Percentiles rank a stretch among this genome's conserved stretches.
Conservation (phyloP, 805 yeast species). For the Candida maris region DNA sequence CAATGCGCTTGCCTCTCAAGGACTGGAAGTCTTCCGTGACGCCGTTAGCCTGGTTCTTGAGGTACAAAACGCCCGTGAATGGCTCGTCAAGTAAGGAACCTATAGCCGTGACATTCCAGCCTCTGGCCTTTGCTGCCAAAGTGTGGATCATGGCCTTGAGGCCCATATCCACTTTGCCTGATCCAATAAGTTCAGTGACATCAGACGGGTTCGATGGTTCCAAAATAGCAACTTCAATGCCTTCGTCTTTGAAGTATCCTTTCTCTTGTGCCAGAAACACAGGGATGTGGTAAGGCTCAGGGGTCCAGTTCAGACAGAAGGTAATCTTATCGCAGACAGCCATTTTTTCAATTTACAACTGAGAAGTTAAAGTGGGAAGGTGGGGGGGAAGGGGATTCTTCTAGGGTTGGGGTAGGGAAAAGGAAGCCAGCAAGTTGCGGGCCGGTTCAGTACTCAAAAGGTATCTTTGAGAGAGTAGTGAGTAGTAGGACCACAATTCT, state of each 20-base stretch:
- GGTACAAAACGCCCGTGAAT: conserved; percentile 51
- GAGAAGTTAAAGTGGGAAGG: not conserved
- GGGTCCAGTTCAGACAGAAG: conserved; percentile 51
- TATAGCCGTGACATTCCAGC: conserved; percentile 53
- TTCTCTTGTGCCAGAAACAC: conserved; percentile 45
- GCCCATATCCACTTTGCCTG: conserved; percentile 57
- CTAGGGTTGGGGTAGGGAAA: not conserved
- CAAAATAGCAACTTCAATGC: conserved; percentile 47
- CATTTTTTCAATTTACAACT: too few species aligned
- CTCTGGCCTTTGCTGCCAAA: conserved; percentile 56
- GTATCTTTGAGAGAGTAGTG: too few species aligned
- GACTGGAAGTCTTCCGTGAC: conserved; percentile 49
- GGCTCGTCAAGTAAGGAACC: conserved; percentile 56
- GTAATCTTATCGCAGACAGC: conserved; percentile 44
- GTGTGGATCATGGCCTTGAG: conserved; percentile 60
- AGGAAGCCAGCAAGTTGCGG: too few species aligned
- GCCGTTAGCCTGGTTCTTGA: conserved; percentile 41
- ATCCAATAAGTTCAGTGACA: conserved; percentile 54
- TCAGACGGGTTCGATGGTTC: conserved; percentile 58
- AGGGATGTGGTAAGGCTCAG: conserved; percentile 55
- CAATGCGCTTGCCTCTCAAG: conserved; percentile 50
- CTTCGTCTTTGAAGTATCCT: conserved; percentile 49
- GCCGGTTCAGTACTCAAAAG: too few species aligned
- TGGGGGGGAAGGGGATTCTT: not conserved
- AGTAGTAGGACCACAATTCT: too few species aligned